Evolutionary conservation across 2,329 filamentous ascomycete genomes (phyloP).

Genomic region (Fusarium illudens): DNA sequence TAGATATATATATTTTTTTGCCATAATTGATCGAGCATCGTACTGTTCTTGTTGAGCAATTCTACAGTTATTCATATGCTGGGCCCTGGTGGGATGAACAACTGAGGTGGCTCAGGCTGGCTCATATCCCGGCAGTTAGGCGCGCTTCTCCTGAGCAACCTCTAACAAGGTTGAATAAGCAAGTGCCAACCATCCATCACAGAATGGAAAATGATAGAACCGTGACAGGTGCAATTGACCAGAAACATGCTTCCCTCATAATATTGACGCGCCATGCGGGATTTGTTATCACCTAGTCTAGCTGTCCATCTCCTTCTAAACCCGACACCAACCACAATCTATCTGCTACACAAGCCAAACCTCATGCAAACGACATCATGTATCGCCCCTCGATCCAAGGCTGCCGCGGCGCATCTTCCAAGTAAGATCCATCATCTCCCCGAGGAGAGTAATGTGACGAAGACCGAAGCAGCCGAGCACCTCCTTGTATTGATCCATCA

Average conservation of each 20-base stretch:
- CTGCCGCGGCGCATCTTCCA: slow-evolving; percentile 43
- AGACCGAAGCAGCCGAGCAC: slow-evolving; percentile 41
- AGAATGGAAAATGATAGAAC: too few relatives aligned
- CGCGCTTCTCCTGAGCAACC: not conserved
- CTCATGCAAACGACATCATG: slow-evolving; percentile 20
- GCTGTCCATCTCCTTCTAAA: not conserved
- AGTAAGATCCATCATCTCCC: slow-evolving; percentile 50
- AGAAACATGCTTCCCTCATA: not conserved
- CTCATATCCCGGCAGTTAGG: not conserved
- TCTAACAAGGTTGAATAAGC: not conserved
- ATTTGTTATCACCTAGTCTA: not conserved
- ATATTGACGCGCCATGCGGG: not conserved
- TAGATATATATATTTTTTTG: too few relatives aligned
- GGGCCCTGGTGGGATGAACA: not conserved
- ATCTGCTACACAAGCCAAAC: not conserved
- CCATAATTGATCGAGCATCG: not conserved
- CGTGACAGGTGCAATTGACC: not conserved
- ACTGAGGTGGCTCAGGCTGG: not conserved
- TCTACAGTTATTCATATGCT: not conserved
- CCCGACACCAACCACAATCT: not conserved
- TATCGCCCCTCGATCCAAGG: slow-evolving; percentile 30
- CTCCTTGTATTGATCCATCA: slow-evolving; percentile 49
- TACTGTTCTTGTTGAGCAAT: not conserved
- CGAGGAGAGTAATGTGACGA: slow-evolving; percentile 51
- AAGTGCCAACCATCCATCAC: not conserved